Evolutionary conservation across 2,329 filamentous ascomycete genomes (phyloP).

Genomic region (Magnaporthiopsis poae): DNA sequence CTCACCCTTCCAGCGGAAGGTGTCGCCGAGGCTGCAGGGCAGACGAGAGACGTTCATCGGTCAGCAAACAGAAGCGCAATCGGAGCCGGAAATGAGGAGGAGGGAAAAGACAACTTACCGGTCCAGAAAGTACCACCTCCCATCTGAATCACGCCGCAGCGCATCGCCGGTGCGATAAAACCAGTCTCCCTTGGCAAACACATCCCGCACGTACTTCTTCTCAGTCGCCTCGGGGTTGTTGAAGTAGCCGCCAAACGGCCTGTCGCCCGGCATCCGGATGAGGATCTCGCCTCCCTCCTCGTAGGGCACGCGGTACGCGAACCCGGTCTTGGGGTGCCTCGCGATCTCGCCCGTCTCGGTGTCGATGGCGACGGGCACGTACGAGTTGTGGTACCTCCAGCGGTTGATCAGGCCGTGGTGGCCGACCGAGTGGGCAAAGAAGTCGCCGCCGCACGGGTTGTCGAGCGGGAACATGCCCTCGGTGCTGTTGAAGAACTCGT

Average conservation of each 20-base stretch:
- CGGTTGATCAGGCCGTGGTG: constrained; percentile 59
- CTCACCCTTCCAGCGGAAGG: constrained; percentile 72
- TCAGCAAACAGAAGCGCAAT: constrained; percentile 3
- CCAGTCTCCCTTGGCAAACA: constrained; percentile 56
- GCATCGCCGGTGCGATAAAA: constrained; percentile 63
- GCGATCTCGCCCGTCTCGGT: constrained; percentile 56
- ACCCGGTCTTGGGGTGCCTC: constrained; percentile 58
- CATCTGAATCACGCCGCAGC: constrained; percentile 49
- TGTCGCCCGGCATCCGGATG: constrained; percentile 47
- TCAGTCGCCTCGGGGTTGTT: constrained; percentile 56
- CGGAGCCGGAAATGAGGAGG: constrained; percentile 21
- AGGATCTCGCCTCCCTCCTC: constrained; percentile 67
- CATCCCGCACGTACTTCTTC: constrained; percentile 55
- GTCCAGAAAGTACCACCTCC: constrained; percentile 61
- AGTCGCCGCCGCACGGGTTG: constrained; percentile 53
- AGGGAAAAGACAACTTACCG: constrained; percentile 17
- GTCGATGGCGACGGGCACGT: constrained; percentile 60
- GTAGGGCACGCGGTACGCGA: constrained; percentile 53
- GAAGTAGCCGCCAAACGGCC: constrained; percentile 60
- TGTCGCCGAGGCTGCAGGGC: constrained; percentile 50
- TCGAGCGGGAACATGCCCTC: constrained; percentile 58
- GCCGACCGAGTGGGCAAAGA: constrained; percentile 54
- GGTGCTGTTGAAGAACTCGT: constrained; percentile 70
- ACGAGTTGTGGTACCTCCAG: constrained; percentile 39
- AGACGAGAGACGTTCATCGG: not conserved